Conservation (phyloP, 2,329 filamentous ascomycete species). For the Pseudohalonectria lignicola region DNA sequence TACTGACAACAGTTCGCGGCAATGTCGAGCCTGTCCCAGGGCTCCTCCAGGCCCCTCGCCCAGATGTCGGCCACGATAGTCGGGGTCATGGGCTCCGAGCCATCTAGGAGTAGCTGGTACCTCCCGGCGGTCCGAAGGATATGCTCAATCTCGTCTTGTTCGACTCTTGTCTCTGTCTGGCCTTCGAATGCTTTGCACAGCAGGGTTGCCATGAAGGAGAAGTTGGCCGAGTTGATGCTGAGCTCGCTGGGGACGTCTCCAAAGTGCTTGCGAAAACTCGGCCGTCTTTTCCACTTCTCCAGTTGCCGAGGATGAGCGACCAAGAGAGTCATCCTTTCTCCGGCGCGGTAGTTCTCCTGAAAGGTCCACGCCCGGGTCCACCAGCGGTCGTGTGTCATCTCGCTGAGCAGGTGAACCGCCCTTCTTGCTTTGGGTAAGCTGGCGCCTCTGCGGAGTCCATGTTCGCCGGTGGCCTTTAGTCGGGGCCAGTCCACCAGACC, state of each 20-base stretch:
- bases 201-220: neutral
- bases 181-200: slow-evolving; percentile 1
- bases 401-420: slow-evolving; percentile 11
- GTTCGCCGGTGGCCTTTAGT: neutral
- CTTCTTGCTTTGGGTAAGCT: too few relatives aligned
- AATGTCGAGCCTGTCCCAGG: slow-evolving; percentile 7
- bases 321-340: slow-evolving; percentile 15
- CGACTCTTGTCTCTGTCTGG: slow-evolving; percentile 1
- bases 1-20: slow-evolving; percentile 21
- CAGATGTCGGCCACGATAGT: slow-evolving; percentile 14
- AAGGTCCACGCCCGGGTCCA: slow-evolving; percentile 21
- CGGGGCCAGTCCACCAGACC: slow-evolving; percentile 7
- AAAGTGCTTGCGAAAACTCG: neutral
- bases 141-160: slow-evolving; percentile 5
- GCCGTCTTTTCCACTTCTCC: slow-evolving; percentile 9
- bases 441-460: slow-evolving; percentile 3
- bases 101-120: slow-evolving; percentile 12
- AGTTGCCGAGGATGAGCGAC: slow-evolving; percentile 12
- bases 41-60: slow-evolving; percentile 8
- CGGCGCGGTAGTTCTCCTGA: slow-evolving; percentile 20
- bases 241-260: slow-evolving; percentile 1
- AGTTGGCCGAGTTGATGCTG: neutral
- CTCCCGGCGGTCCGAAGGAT: slow-evolving; percentile 14
- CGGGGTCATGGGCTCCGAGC: slow-evolving; percentile 14
- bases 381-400: slow-evolving; percentile 16